Evolutionary conservation across 495 filamentous ascomycete genomes (phyloP).

Genomic region (Penicillium bovifimosum): DNA sequence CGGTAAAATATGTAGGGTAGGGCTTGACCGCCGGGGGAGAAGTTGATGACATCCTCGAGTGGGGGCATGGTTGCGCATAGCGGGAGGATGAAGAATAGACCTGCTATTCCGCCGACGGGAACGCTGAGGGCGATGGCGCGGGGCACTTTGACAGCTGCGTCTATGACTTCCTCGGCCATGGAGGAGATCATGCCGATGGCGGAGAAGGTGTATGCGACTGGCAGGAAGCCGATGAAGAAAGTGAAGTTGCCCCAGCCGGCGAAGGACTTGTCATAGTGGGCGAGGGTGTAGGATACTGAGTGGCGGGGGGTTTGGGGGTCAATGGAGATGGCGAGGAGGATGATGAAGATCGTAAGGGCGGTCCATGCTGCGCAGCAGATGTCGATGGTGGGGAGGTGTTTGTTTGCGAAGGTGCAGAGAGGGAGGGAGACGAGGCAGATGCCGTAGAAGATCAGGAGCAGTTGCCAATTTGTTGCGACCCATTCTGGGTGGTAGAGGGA

Average conservation of each 20-base stretch:
- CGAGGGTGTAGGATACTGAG: slow-evolving; percentile 36
- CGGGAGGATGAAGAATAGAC: slow-evolving; percentile 45
- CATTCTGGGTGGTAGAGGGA: slow-evolving; percentile 53
- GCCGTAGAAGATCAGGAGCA: slow-evolving; percentile 55
- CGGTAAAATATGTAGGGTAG: slow-evolving; percentile 44
- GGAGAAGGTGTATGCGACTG: slow-evolving; percentile 47
- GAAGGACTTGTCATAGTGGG: slow-evolving; percentile 45
- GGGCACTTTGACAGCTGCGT: slow-evolving; percentile 42
- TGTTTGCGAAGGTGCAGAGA: slow-evolving; percentile 53
- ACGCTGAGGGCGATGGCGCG: slow-evolving; percentile 40
- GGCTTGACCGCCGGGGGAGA: slow-evolving; percentile 36
- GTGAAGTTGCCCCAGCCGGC: slow-evolving; percentile 43
- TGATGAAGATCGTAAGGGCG: slow-evolving; percentile 33
- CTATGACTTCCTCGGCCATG: slow-evolving; percentile 46
- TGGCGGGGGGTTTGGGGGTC: slow-evolving; percentile 41
- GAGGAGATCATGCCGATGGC: slow-evolving; percentile 49
- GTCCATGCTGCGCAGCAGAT: slow-evolving; percentile 40
- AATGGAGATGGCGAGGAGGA: slow-evolving; percentile 36
- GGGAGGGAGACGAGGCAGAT: slow-evolving; percentile 49
- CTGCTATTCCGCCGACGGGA: slow-evolving; percentile 37
- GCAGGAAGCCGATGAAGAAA: slow-evolving; percentile 49
- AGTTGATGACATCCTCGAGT: slow-evolving; percentile 33
- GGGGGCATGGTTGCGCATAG: slow-evolving; percentile 45
- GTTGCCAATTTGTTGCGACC: slow-evolving; percentile 49
- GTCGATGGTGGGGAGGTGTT: slow-evolving; percentile 52